Evolutionary conservation across 345 rosid species (phyloP), one percentile per base, ranked within the genome.

Genomic region (Clausena lansium): DNA sequence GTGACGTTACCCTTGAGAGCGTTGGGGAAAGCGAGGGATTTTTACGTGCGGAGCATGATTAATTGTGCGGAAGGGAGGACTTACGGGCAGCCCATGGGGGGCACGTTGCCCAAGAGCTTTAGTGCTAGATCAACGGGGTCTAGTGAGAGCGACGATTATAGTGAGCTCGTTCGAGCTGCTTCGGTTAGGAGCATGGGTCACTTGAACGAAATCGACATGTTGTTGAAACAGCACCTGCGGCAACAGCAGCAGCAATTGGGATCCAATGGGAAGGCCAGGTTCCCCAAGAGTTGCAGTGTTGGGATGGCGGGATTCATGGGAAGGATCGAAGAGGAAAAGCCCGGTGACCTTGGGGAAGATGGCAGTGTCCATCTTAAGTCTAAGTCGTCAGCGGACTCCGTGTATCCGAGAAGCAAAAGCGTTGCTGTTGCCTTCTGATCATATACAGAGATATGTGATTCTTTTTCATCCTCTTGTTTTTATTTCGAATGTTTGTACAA

Each of bases 161-260:
- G 84, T 33, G 93, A 91, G 84, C 91, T 90, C 7, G 73, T 88
- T 14, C 85, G 94, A 80, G 94, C 94, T 10, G 94, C 94, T 0
- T 88, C 92, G 0, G 91, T 81, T 0, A 81, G 94, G 75, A 82
- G 84, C 70, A 57, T 79, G 50, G 94, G 92, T 2, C 92, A 90
- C 67, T 63, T 64, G 66, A 90, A 85, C 27, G 94, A 90, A 80
- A 57, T 84, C 1, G 89, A 90, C 81, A 83, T 87, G 78, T 63
- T 85, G 47, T 62, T 84, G 68, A 84, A 88, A 35, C 84, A 84
- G 58, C 52, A 54, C 17, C 4, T 76, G 62, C 76, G 2, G 32
- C 22, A 66, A 30, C 62, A 64, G 73, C 79, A 20, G 22, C 64
- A 27, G 47, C 22, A 38, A 58, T 4, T 3, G 79, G 78, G 71